These are phyloP conservation scores for Lactuca saligna DNA, from an alignment of 129 eudicot species.

Conservation along the genomic window DNA sequence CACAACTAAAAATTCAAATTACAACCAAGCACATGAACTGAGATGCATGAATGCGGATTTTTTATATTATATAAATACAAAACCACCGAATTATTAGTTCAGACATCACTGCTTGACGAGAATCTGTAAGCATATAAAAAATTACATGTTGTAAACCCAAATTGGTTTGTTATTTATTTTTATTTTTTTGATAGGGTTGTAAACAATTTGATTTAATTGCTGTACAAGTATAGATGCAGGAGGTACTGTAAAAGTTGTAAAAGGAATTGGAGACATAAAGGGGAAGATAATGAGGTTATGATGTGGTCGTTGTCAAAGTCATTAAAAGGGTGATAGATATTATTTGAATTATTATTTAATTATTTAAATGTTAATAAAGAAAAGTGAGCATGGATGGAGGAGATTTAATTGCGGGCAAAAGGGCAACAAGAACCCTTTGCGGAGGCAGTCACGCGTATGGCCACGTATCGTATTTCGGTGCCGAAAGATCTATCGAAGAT, in stretches of 20 bases:
- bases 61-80: conserved; percentile 10
- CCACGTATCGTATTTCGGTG: background rate
- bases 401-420: conserved; percentile 35
- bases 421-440: conserved; percentile 33
- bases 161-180: too few species aligned
- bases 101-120: background rate
- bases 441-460: conserved; percentile 41
- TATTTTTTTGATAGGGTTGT: background rate
- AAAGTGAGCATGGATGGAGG: conserved; percentile 21
- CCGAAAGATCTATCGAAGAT: background rate
- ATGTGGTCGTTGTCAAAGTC: conserved; percentile 17
- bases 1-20: conserved; percentile 17
- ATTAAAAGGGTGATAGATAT: background rate
- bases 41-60: conserved; percentile 24
- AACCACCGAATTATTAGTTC: background rate
- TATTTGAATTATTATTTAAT: background rate
- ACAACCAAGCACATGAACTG: conserved; percentile 17
- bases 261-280: background rate
- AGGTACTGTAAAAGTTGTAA: background rate
- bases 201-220: too few species aligned
- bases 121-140: background rate
- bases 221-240: background rate
- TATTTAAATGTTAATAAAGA: background rate
- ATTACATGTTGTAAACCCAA: background rate
- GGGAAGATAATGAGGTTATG: conserved; percentile 3